Evolutionary conservation across 1,139 yeast species (phyloP).

Genomic region (Kurtzmaniella quercitrusa): DNA sequence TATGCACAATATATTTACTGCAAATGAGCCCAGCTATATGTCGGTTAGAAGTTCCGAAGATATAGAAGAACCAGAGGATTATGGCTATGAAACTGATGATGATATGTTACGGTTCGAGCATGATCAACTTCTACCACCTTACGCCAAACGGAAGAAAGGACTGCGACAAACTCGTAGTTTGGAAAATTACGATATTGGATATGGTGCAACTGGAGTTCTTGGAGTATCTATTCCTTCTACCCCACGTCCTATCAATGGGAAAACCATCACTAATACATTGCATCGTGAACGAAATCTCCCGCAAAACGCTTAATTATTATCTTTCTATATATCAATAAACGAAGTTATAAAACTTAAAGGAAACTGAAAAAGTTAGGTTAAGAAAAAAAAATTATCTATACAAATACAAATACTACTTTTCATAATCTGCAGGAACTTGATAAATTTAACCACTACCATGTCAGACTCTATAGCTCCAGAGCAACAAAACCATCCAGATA

Average conservation of each 20-base stretch:
- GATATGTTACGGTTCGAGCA: constrained; percentile 32
- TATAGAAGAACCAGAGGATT: constrained; percentile 22
- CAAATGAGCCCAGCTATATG: constrained; percentile 34
- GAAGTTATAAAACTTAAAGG: too few species aligned
- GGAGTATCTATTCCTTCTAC: constrained; percentile 3
- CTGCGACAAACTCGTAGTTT: constrained; percentile 9
- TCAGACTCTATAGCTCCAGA: constrained; percentile 1
- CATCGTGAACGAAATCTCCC: constrained; percentile 37
- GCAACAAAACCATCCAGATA: neutral
- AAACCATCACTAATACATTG: constrained; percentile 20
- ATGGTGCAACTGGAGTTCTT: constrained; percentile 9
- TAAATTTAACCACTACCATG: neutral
- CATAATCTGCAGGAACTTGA: neutral
- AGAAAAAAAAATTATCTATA: too few species aligned
- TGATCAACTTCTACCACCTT: constrained; percentile 28
- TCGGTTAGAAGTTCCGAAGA: constrained; percentile 31
- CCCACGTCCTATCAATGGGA: constrained; percentile 22
- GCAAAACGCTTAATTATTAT: too few species aligned
- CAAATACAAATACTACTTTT: too few species aligned
- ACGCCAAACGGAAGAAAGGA: constrained; percentile 16
- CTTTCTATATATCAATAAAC: neutral
- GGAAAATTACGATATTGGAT: neutral
- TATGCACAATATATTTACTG: constrained; percentile 3
- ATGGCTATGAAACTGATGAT: constrained; percentile 47
- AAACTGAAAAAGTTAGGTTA: too few species aligned